Evolutionary conservation across 2,329 filamentous ascomycete species (phyloP).

Genomic region (Aureobasidium sp.): DNA sequence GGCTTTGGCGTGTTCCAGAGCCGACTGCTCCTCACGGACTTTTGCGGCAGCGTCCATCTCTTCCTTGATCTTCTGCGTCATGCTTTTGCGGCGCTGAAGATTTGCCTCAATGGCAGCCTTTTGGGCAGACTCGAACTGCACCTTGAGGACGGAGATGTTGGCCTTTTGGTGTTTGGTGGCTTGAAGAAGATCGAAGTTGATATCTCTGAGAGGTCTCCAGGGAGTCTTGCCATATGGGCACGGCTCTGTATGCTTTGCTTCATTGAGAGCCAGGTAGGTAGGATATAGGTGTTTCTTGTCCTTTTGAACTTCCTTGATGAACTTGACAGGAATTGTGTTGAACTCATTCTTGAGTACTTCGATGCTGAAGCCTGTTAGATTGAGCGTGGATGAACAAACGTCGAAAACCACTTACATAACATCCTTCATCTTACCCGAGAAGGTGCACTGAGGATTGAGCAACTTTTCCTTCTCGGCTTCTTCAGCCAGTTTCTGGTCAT

Average conservation of each 20-base stretch:
- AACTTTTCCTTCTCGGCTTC: slow-evolving; percentile 19
- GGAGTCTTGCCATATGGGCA: slow-evolving; percentile 9
- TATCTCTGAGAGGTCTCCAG: neutral
- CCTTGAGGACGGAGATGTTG: slow-evolving; percentile 19
- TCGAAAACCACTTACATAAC: slow-evolving; percentile 4
- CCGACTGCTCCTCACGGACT: slow-evolving; percentile 21
- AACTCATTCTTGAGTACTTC: slow-evolving; percentile 37
- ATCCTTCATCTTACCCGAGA: slow-evolving; percentile 18
- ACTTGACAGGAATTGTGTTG: slow-evolving; percentile 30
- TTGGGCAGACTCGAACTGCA: slow-evolving; percentile 31
- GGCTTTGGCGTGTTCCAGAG: slow-evolving; percentile 28
- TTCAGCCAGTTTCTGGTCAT: slow-evolving; percentile 21
- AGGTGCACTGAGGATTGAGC: neutral
- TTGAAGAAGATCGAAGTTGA: slow-evolving; percentile 1
- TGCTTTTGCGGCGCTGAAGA: slow-evolving; percentile 20
- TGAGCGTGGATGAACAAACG: neutral
- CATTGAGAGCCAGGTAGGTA: slow-evolving; percentile 31
- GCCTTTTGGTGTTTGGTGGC: neutral
- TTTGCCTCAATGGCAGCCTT: slow-evolving; percentile 21
- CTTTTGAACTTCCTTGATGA: slow-evolving; percentile 29
- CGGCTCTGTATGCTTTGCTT: neutral
- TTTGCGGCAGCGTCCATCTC: neutral
- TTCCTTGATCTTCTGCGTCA: slow-evolving; percentile 26
- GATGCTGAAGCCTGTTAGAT: neutral
- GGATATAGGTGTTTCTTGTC: slow-evolving; percentile 32